Evolutionary conservation across 2,329 filamentous ascomycete genomes (phyloP).

Genomic region (Ophiostoma himal-ulmi): DNA sequence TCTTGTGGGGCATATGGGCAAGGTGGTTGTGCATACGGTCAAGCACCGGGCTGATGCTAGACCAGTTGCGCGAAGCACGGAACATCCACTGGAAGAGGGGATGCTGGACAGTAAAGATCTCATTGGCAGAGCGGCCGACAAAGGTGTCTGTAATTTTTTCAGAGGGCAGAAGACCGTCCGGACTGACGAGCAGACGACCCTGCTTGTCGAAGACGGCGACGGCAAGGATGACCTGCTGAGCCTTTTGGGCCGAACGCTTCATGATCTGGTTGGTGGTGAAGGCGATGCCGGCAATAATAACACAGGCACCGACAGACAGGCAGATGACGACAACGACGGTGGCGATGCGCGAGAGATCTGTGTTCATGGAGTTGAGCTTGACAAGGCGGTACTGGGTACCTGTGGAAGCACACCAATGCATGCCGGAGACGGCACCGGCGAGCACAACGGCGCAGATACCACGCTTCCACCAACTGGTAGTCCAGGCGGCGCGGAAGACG

Average conservation of each 20-base stretch:
- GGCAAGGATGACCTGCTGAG: slow-evolving; percentile 55
- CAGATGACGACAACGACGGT: slow-evolving; percentile 69
- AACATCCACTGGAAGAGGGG: slow-evolving; percentile 85
- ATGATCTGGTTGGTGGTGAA: slow-evolving; percentile 49
- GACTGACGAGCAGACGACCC: slow-evolving; percentile 62
- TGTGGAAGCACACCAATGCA: slow-evolving; percentile 77
- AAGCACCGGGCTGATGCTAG: slow-evolving; percentile 59
- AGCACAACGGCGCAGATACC: slow-evolving; percentile 60
- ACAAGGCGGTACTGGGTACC: slow-evolving; percentile 63
- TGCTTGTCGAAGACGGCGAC: slow-evolving; percentile 62
- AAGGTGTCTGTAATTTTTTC: slow-evolving; percentile 76
- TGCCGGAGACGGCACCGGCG: slow-evolving; percentile 70
- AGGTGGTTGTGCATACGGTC: slow-evolving; percentile 68
- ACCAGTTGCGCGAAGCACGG: slow-evolving; percentile 73
- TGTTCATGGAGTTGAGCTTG: slow-evolving; percentile 37
- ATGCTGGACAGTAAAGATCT: slow-evolving; percentile 70
- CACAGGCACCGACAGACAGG: slow-evolving; percentile 58
- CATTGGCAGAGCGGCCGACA: slow-evolving; percentile 55
- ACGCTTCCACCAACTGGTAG: slow-evolving; percentile 71
- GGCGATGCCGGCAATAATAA: slow-evolving; percentile 52
- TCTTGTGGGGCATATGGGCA: slow-evolving; percentile 40
- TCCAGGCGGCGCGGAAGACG: slow-evolving; percentile 68
- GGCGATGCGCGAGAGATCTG: slow-evolving; percentile 50
- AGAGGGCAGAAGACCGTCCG: slow-evolving; percentile 62
- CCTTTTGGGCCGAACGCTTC: slow-evolving; percentile 50